Conservation (phyloP, 768 basidiomycete genomes). For the Mycena indigotica region DNA sequence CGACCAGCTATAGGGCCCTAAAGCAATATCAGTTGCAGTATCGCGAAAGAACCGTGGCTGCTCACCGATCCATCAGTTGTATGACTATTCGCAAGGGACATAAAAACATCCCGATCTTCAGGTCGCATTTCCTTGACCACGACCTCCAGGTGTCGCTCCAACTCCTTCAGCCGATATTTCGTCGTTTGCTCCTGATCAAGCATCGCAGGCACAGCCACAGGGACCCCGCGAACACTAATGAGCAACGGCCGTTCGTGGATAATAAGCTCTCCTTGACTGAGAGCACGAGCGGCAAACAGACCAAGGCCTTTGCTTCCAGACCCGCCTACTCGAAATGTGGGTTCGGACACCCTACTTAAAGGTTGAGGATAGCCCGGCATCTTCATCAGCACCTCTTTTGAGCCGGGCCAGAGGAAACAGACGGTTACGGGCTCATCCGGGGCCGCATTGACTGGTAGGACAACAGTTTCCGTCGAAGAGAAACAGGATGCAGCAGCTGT, state of each 20-base stretch:
- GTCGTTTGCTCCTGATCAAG: no score
- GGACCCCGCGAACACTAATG: conserved; percentile 3
- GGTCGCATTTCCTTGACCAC: neutral
- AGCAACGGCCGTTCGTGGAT: conserved; percentile 18
- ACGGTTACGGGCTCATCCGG: conserved; percentile 1
- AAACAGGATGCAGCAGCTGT: neutral
- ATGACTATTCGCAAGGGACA: conserved; percentile 12
- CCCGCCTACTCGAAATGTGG: conserved; percentile 4
- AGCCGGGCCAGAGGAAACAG: neutral
- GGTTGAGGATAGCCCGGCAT: neutral
- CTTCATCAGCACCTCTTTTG: neutral
- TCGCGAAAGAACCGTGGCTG: no score
- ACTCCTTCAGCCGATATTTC: neutral
- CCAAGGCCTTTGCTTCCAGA: conserved; percentile 16
- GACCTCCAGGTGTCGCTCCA: neutral
- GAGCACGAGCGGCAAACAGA: conserved; percentile 17
- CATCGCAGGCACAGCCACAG: no score
- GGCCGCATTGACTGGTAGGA: neutral
- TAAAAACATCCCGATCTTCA: conserved; percentile 7
- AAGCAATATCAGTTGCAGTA: no score
- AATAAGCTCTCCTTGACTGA: conserved; percentile 18
- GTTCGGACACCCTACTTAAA: neutral
- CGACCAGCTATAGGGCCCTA: conserved; percentile 2
- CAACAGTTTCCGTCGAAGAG: neutral
- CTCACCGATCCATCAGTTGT: neutral